Evolutionary conservation across 176 grass and related monocot species (phyloP).

Genomic region (Paspalum notatum): DNA sequence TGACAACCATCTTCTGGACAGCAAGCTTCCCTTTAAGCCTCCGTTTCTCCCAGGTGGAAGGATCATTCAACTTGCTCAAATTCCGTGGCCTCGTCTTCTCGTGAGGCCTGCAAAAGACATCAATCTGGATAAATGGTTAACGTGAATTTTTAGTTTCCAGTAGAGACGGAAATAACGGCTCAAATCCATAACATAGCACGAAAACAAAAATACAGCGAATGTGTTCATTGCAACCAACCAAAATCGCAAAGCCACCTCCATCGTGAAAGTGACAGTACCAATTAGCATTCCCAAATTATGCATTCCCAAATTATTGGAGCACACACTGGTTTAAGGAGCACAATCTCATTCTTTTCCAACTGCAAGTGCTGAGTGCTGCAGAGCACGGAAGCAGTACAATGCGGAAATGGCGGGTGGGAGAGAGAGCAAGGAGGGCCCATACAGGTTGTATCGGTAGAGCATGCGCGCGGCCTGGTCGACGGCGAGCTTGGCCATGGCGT

Average conservation of each 20-base stretch:
- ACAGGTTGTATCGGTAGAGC: slow-evolving; percentile 98
- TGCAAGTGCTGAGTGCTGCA: neutral
- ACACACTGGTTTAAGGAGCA: neutral
- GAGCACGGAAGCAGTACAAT: neutral
- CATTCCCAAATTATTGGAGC: neutral
- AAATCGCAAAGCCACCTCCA: neutral
- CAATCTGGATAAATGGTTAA: slow-evolving; percentile 71
- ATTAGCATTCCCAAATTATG: neutral
- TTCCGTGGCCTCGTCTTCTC: slow-evolving; percentile 79
- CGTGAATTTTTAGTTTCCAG: slow-evolving; percentile 49
- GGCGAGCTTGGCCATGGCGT: slow-evolving; percentile 93
- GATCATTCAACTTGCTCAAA: slow-evolving; percentile 88
- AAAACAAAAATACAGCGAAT: neutral
- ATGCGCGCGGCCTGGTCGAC: slow-evolving; percentile 78
- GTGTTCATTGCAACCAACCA: neutral
- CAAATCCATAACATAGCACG: neutral
- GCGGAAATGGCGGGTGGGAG: neutral
- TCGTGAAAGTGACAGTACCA: neutral
- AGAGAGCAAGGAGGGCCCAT: slow-evolving; percentile 27
- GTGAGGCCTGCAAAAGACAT: slow-evolving; percentile 68
- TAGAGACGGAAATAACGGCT: neutral
- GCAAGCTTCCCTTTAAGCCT: slow-evolving; percentile 89
- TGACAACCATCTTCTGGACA: slow-evolving; percentile 98
- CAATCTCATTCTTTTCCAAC: neutral
- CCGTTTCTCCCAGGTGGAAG: slow-evolving; percentile 84